A percentile compares a stretch with the other conserved stretches of the same genome.
Conservation (phyloP, 2,329 filamentous ascomycete genomes). For the Penicillium frequentans region DNA sequence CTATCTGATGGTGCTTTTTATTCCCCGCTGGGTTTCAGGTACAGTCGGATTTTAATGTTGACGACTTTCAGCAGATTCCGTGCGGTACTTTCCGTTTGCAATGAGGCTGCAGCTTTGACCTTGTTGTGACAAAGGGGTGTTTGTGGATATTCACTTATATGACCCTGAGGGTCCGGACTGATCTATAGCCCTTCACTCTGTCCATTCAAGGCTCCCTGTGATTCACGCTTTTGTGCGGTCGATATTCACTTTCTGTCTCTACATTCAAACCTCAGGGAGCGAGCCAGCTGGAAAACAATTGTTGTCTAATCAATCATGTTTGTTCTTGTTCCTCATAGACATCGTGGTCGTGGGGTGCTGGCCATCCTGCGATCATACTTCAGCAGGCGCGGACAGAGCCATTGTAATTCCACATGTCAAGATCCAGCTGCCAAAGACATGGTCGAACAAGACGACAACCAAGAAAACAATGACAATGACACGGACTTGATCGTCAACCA, state of each 20-base stretch:
- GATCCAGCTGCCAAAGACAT: neutral
- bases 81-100: neutral
- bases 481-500: slow-evolving; percentile 13
- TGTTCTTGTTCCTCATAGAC: slow-evolving; percentile 1
- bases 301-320: slow-evolving; percentile 3
- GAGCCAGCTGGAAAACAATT: neutral
- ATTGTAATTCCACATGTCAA: neutral
- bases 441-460: neutral
- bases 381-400: neutral
- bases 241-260: neutral
- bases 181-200: neutral
- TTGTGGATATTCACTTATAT: neutral
- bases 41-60: neutral
- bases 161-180: neutral
- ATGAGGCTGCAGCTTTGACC: neutral
- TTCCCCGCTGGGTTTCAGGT: neutral
- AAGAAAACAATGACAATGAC: slow-evolving; percentile 7
- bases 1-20: neutral
- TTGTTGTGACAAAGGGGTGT: neutral
- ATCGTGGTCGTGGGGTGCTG: neutral
- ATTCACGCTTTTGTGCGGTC: neutral
- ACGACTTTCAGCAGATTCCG: neutral
- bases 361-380: neutral
- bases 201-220: neutral
- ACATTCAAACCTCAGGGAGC: neutral